Evolutionary conservation across 306 rosid species (phyloP), one percentile per base, ranked within the genome.

Genomic region (Rubus idaeus): DNA sequence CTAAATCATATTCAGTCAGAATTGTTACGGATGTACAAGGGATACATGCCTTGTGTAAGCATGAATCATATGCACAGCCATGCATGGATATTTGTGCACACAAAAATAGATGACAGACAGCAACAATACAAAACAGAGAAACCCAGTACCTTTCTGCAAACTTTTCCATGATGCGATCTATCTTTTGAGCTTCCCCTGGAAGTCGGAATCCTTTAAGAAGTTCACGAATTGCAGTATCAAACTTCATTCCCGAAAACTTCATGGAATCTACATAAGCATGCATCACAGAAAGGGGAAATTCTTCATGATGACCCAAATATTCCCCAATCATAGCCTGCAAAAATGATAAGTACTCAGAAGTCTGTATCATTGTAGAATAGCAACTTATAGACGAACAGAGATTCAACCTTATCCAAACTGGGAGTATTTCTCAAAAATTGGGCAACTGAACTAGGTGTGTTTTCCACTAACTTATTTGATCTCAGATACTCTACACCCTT

Each of bases 111-210:
- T 39, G 37, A 53, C 62, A 71, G 41, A 71, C 44, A 56, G 41
- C 47, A 75, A 56, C 39, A 49, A 75, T 44, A 45, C 3, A 6
- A 61, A 49, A 61, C 12, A 75, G 50, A 71, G 39, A 70, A 20
- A 5, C 49, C 26, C 40, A 68, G 53, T 87, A 96, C 99, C 99
- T 86, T 82, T 93, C 99, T 35, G 98, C 99, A 91, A 96, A 93
- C 82, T 96, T 96, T 82, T 93, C 99, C 99, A 96, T 96, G 78
- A 96, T 91, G 70, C 98, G 96, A 82, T 96, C 99, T 63, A 96
- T 96, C 88, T 96, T 96, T 86, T 96, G 99, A 88, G 99, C 98
- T 84, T 96, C 99, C 72, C 99, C 99, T 4, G 99, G 98, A 83
- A 93, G 98, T 60, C 96, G 92, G 74, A 96, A 96, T 52, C 98